Percentiles rank a stretch among this genome's conserved stretches.
Conservation (phyloP, 768 basidiomycete species). For the Russula dissimulans region DNA sequence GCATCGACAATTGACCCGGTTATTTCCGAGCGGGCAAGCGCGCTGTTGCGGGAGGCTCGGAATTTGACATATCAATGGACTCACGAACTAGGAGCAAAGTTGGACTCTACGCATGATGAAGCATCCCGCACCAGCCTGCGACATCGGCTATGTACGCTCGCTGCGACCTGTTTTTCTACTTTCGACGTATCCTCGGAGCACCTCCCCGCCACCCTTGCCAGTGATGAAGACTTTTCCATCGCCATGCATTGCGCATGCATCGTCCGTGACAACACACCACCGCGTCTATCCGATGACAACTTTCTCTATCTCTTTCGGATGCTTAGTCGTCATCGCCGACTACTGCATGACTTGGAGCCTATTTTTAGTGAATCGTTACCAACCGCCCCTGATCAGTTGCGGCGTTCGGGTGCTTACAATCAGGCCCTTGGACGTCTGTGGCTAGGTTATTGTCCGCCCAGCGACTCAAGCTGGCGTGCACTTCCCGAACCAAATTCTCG, state of each 20-base stretch:
- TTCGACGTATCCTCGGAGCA: slow-evolving; percentile 4
- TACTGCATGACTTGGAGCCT: slow-evolving; percentile 1
- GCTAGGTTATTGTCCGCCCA: not conserved
- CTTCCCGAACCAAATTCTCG: not conserved
- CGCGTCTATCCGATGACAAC: not conserved
- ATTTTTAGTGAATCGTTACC: not conserved
- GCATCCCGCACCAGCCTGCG: not conserved
- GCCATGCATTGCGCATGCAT: slow-evolving; percentile 7
- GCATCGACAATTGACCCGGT: not conserved
- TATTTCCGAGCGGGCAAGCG: not conserved
- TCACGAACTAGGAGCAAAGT: not conserved
- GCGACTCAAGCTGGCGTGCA: not conserved
- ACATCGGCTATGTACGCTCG: slow-evolving; percentile 3
- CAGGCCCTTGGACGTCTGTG: not conserved
- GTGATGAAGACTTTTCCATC: slow-evolving; percentile 1
- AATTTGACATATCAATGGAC: slow-evolving; percentile 1
- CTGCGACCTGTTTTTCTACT: slow-evolving; percentile 6
- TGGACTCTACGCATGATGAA: slow-evolving; percentile 1
- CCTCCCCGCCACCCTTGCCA: not conserved
- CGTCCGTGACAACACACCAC: slow-evolving; percentile 5
- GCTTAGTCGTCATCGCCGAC: slow-evolving; percentile 2
- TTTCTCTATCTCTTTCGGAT: not conserved
- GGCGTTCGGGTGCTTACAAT: not conserved
- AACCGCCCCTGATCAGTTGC: not conserved
- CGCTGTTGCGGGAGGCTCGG: slow-evolving; percentile 5